A percentile compares a stretch with the other conserved stretches of the same genome.
These are phyloP conservation scores for Cicer pinnatifidum DNA, from an alignment of 306 rosid species.

Conservation along the genomic window DNA sequence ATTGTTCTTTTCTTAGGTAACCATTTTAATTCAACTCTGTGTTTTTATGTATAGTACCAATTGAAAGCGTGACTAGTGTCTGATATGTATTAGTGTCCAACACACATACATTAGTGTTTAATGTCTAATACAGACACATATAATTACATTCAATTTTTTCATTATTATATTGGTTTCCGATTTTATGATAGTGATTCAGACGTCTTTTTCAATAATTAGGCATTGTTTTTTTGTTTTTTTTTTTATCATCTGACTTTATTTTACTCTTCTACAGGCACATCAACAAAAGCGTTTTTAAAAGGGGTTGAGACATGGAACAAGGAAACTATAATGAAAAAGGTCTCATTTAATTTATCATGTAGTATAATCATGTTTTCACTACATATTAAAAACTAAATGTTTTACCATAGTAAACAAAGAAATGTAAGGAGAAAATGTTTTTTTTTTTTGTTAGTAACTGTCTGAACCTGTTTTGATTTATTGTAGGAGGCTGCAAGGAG, in stretches of 20 bases:
- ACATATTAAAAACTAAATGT: background rate
- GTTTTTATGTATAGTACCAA: no score
- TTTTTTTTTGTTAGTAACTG: constrained; percentile 39
- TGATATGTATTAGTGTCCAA: no score
- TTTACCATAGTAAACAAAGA: background rate
- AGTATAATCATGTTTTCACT: background rate
- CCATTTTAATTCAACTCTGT: background rate
- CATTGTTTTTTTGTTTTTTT: constrained; percentile 12
- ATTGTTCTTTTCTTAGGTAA: constrained; percentile 80
- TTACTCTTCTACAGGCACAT: constrained; percentile 61
- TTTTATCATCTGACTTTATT: constrained; percentile 1
- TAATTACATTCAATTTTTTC: no score
- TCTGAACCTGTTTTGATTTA: constrained; percentile 46
- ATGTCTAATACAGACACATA: no score
- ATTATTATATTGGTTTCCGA: no score
- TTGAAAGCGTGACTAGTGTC: no score
- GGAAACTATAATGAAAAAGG: constrained; percentile 87
- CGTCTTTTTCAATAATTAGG: background rate
- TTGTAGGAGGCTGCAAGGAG: constrained; percentile 70
- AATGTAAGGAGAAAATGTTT: background rate
- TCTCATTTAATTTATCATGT: background rate
- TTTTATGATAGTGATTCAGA: no score
- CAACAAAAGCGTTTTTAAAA: constrained; percentile 82
- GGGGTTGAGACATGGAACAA: constrained; percentile 91
- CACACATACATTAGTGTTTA: no score